These are phyloP conservation scores for Elsinoe arachidis DNA, from an alignment of 2,329 filamentous ascomycete genomes.

Conservation along the genomic window DNA sequence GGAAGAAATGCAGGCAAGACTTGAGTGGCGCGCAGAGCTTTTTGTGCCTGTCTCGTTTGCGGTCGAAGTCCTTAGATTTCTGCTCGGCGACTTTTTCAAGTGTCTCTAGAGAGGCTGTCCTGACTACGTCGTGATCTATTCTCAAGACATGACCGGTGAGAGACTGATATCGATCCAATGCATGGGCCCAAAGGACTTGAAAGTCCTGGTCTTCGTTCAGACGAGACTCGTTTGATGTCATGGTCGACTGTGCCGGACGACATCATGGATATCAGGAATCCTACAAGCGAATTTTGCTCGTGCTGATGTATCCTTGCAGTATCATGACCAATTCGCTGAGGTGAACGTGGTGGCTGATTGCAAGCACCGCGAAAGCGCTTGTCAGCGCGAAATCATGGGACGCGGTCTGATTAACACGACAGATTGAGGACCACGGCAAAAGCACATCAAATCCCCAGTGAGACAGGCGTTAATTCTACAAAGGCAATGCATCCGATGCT, in stretches of 20 bases:
- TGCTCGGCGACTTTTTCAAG: neutral
- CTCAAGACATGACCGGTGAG: neutral
- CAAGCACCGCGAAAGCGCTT: no score
- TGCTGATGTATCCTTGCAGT: no score
- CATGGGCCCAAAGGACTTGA: neutral
- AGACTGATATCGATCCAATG: neutral
- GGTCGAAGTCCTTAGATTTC: neutral
- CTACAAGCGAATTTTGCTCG: no score
- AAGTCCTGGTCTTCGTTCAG: neutral
- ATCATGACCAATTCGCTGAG: no score
- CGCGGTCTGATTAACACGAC: no score
- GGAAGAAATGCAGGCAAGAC: neutral
- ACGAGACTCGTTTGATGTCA: neutral
- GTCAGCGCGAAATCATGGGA: no score
- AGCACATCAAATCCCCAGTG: no score
- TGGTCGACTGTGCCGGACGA: neutral
- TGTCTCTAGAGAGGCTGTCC: neutral
- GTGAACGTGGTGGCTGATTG: no score
- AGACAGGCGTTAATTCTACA: neutral
- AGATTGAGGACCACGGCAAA: no score
- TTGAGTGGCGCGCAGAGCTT: neutral
- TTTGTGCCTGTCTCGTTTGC: neutral
- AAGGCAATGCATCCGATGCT: neutral
- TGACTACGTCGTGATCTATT: no score
- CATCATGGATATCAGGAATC: neutral